phyloP scores from a whole-genome alignment of 345 rosid genomes.

The Citropsis articulata region DNA sequence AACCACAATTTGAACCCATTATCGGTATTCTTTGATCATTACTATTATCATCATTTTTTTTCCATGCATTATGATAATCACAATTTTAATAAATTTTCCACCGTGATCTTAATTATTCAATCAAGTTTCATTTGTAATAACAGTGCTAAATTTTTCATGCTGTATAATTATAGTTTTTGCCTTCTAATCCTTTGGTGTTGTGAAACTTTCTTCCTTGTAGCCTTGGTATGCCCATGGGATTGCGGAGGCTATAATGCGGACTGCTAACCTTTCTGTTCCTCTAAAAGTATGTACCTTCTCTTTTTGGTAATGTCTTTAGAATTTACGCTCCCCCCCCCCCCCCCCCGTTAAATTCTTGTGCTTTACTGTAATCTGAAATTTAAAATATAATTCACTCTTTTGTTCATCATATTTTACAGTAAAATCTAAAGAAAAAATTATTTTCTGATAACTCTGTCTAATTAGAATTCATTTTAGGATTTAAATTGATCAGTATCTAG shows the following conservation, averaged over 20 bases:
- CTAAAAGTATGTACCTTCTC: slow-evolving; percentile 49
- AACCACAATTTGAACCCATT: not conserved
- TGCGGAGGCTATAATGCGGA: slow-evolving; percentile 90
- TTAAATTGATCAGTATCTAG: not conserved
- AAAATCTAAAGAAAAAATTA: not conserved
- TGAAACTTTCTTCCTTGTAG: slow-evolving; percentile 38
- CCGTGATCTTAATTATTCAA: slow-evolving; percentile 3
- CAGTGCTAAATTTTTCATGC: slow-evolving; percentile 6
- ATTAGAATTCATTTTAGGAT: not conserved
- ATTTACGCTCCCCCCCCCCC: not conserved
- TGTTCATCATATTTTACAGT: not conserved
- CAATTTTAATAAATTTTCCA: not conserved
- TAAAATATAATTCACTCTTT: not conserved
- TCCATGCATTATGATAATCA: not conserved
- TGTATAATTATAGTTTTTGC: not conserved
- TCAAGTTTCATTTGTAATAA: not conserved
- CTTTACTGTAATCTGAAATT: not conserved
- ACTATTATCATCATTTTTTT: not conserved
- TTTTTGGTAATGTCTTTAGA: not conserved
- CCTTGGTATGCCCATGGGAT: slow-evolving; percentile 99
- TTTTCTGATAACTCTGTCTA: not conserved
- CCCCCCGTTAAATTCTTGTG: not conserved
- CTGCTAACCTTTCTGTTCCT: slow-evolving; percentile 86
- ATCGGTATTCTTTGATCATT: not conserved
- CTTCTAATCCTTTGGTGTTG: slow-evolving; percentile 11